phyloP scores from a whole-genome alignment of 148 eudicot species.

The Mesembryanthemum crystallinum region DNA sequence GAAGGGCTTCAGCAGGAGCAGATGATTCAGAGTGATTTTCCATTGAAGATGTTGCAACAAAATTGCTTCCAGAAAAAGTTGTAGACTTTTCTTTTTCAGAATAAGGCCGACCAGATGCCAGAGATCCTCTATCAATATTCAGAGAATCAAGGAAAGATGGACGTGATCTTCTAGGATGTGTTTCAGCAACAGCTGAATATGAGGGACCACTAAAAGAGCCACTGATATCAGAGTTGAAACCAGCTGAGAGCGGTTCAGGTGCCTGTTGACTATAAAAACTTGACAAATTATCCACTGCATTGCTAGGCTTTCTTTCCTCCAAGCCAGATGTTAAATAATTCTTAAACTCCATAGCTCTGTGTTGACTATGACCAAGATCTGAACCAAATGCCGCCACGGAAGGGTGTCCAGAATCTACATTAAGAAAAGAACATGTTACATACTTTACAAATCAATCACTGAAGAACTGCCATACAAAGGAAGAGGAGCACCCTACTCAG shows the following conservation, averaged over 20 bases:
- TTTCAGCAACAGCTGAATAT: constrained; percentile 42
- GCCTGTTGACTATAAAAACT: constrained; percentile 37
- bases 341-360: constrained; percentile 20
- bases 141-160: constrained; percentile 94
- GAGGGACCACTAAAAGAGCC: constrained; percentile 34
- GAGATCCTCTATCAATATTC: constrained; percentile 48
- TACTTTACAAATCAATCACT: not conserved
- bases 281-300: constrained; percentile 28
- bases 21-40: constrained; percentile 17
- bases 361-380: constrained; percentile 32
- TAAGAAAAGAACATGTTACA: constrained; percentile 6
- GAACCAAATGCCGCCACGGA: constrained; percentile 20
- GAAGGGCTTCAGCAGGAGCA: constrained; percentile 30
- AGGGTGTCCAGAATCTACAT: constrained; percentile 39
- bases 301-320: constrained; percentile 42
- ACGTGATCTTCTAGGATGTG: constrained; percentile 55
- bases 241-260: constrained; percentile 40
- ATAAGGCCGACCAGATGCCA: constrained; percentile 33
- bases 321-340: constrained; percentile 28
- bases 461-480: not conserved
- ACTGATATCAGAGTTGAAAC: constrained; percentile 34
- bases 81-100: constrained; percentile 36
- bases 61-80: constrained; percentile 32
- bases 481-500: not conserved
- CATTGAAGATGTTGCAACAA: constrained; percentile 35